Base-by-base conservation (phyloP, 2,329 filamentous ascomycete genomes). In the Alternaria gansuensis region DNA sequence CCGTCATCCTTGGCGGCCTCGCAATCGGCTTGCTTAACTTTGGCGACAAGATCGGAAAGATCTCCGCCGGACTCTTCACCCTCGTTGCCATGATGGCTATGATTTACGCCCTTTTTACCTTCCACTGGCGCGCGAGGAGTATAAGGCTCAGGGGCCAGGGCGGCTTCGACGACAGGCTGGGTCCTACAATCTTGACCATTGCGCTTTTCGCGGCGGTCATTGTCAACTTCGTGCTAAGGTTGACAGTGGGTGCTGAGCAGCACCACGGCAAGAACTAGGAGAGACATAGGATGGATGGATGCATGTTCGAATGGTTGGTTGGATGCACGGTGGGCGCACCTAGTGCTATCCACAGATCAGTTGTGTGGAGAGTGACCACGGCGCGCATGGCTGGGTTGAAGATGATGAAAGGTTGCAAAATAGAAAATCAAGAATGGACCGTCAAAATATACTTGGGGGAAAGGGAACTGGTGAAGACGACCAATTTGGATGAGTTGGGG, bases 21-120 rank as follows among this genome's bases (percentile, higher is more conserved):
- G 94, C 95, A 68, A 92, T 99, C 70, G 95, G 95, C 70, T 93
- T 99, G 77, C 88, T 99, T 74, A 99, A 99, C 84, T 99, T 99
- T 73, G 95, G 95, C 76, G 95, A 99, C 80, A 89, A 88, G 65
- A 88, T 96, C 55, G 94, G 94, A 71, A 95, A 95, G 77, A 97
- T 98, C 79, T 94, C 90, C 62, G 93, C 95, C 55, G 93, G 92
- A 52, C 84, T 97, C 52, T 99, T 99, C 82, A 98, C 95, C 0
- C 83, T 93, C 68, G 94, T 99, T 54, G 92, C 94, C 64, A 94
- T 99, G 88, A 87, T 90, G 52, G 92, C 93, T 43, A 97, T 99
- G 93, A 82, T 96, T 40, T 99, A 99, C 78, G 95, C 95, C 5
- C 83, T 99, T 10, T 85, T 92, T 61, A 98, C 94, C 31, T 99